Base-by-base conservation (phyloP, 441 rosid species). In the Flueggea neowawraea region DNA sequence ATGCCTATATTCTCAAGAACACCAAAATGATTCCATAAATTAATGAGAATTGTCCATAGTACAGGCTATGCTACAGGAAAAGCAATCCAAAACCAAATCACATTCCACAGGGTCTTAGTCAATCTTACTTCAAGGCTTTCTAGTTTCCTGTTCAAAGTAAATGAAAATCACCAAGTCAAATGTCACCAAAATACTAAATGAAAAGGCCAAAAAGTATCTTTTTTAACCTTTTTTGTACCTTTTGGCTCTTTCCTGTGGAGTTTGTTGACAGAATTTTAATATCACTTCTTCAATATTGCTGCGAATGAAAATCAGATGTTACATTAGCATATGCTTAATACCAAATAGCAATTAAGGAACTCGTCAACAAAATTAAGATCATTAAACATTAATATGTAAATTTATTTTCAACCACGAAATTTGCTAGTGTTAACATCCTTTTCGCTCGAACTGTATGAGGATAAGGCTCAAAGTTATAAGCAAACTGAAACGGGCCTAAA, bases 41-140 rank as follows among this genome's bases (percentile, higher is more conserved):
- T 15, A 47, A 63, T 44, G 55, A 10, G 15, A 49, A 15, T 28
- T 17, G 54, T 13, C 41, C 63, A 57, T 33, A 22, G 31, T 28
- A 48, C 45, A 61, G 53, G 45, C 31, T 31, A 17, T 49, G 15
- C 48, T 56, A 31, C 45, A 13, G 12, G 53, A 58, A 69, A 43
- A n/a, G 54, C 10, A 56, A 6, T 31, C 44, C 52, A 57, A 60
- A 57, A 22, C 43, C 28, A 65, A 53, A 50, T 54, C 47, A 59
- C 22, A 54, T 53, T 56, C 33, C 12, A 16, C 39, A 47, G 47
- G 16, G 60, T 66, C 15, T 31, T 12, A 33, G 48, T 33, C 52
- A 58, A 47, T 66, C 87, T 82, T 79, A 89, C 92, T 77, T 88
- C 95, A 70, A 88, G 90, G 70, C 83, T 84, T 65, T 90, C 95